Conservation (phyloP, 345 rosid species). For the Pistacia atlantica region DNA sequence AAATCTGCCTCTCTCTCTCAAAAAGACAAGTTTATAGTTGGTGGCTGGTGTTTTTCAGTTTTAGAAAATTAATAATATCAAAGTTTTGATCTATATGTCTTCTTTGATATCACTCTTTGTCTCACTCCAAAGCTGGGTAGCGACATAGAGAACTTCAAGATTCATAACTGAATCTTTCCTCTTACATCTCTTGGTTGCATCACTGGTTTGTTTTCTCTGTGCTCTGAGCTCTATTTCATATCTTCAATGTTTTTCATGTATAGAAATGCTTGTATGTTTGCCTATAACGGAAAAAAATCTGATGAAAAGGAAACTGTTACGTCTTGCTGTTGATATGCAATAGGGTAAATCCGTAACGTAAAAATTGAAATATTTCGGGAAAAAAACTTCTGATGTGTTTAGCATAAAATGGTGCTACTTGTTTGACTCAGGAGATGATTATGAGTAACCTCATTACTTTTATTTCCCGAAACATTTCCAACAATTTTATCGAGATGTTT, state of each 20-base stretch:
- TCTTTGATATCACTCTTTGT: neutral
- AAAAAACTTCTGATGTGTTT: neutral
- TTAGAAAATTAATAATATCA: neutral
- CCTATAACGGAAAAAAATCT: neutral
- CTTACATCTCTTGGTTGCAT: slow-evolving; percentile 7
- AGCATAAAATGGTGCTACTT: slow-evolving; percentile 1
- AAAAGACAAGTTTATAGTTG: neutral
- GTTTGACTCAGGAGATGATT: neutral
- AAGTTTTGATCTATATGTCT: neutral
- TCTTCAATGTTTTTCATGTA: neutral
- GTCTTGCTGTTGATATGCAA: neutral
- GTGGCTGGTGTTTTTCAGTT: no score
- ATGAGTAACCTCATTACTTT: neutral
- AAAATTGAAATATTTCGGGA: neutral
- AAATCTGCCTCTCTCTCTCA: neutral
- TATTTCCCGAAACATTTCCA: no score
- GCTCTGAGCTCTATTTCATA: neutral
- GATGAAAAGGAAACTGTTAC: neutral
- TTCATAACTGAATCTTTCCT: neutral
- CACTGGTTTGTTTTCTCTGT: slow-evolving; percentile 9
- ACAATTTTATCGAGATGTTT: neutral
- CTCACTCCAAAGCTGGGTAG: neutral
- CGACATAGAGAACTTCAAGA: neutral
- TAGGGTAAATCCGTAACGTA: neutral
- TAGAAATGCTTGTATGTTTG: neutral